These are phyloP conservation scores for Quercus ilex DNA, from an alignment of 306 rosid species.

Conservation along the genomic window DNA sequence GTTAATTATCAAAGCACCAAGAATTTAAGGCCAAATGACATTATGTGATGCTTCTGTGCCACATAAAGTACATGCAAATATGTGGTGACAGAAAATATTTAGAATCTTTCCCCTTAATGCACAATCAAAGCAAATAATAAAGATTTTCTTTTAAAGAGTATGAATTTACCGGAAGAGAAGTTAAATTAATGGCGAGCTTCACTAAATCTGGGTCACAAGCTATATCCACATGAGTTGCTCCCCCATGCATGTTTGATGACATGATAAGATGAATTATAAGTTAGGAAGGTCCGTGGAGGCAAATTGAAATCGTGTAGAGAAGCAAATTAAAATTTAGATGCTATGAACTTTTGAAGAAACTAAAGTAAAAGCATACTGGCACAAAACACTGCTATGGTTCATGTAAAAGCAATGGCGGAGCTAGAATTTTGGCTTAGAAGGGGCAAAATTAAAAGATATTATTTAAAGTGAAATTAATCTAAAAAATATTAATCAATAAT, in stretches of 20 bases:
- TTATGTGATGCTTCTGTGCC: not conserved
- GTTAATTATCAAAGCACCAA: not conserved
- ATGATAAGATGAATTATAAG: not conserved
- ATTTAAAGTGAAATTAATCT: too few species aligned
- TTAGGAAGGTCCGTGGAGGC: not conserved
- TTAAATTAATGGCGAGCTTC: conserved; percentile 76
- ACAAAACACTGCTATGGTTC: not conserved
- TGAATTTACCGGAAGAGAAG: conserved; percentile 72
- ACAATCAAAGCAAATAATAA: not conserved
- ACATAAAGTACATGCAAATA: not conserved
- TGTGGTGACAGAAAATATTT: not conserved
- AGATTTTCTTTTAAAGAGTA: not conserved
- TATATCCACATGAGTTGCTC: conserved; percentile 97
- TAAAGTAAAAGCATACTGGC: not conserved
- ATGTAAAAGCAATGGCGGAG: not conserved
- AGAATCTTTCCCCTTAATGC: not conserved
- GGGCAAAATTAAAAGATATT: too few species aligned
- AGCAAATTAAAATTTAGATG: not conserved
- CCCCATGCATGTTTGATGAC: conserved; percentile 47
- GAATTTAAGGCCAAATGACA: not conserved
- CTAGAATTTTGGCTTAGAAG: too few species aligned
- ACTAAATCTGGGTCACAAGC: conserved; percentile 95
- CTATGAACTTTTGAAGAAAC: not conserved
- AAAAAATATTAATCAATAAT: too few species aligned
- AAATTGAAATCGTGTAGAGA: not conserved